Evolutionary conservation across 192 early-diverging fungal species (phyloP), one percentile per base, ranked within the genome.

Genomic region (Neocallimastix lanati): DNA sequence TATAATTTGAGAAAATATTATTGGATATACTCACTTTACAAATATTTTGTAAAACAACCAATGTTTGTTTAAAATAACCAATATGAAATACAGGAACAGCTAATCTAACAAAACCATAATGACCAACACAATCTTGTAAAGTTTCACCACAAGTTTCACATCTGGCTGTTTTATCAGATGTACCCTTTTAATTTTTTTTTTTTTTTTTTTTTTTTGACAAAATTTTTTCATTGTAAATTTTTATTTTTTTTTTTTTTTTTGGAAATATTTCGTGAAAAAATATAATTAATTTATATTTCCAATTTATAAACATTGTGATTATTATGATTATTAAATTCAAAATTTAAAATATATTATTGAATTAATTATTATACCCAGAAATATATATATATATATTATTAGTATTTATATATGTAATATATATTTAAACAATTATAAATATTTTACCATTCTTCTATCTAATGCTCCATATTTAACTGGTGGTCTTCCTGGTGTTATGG

Each of bases 21-120:
- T n/a, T n/a, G n/a, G n/a, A n/a, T n/a, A 37, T 28, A 78, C 76
- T 76, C 83, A 94, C 94, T 86, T 98, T 98, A 91, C 98, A 99
- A 79, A 98, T 98, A 77, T 95, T 92, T 87, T 99, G 96, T 36
- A 99, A 85, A 78, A 98, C 94, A 28, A 87, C 90, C 50, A 96
- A 89, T 78, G 93, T 93, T 50, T 91, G 87, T 81, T 94, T 93
- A 83, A 98, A 99, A 85, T 96, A 99, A 76, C 98, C 98, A 88
- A 96, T 95, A 76, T 99, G 98, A 83, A 98, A 99, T 28, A 99
- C 94, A 11, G 98, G 98, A 77, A 98, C 85, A 50, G 92, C 93
- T 13, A 99, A 88, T 77, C 94, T 92, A 33, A 99, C 88, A 81
- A 95, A 93, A 25, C 96, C 98, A 88, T 92, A 99, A 87, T 99